A percentile compares a stretch with the other conserved stretches of the same genome.
Evolutionary conservation across 2,329 filamentous ascomycete species (phyloP).

Genomic region (Pyrenochaeta sp.): DNA sequence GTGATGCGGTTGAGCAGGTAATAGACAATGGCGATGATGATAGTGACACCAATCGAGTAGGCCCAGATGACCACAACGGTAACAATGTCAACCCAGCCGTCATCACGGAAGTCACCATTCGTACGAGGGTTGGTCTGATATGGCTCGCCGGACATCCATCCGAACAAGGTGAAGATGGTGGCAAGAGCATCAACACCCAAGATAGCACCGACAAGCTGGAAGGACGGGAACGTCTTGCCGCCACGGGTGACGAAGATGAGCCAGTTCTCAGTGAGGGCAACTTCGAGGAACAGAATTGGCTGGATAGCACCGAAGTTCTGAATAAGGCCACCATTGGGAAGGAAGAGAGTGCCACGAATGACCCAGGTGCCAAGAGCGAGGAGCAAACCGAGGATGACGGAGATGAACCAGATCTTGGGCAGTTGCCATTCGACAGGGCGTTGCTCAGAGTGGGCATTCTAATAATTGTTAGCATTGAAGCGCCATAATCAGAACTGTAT

Average conservation of each 20-base stretch:
- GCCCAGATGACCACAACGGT: conserved; percentile 72
- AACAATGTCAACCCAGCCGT: conserved; percentile 68
- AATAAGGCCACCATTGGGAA: conserved; percentile 75
- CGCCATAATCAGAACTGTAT: neutral
- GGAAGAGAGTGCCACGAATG: conserved; percentile 74
- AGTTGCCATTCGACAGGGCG: conserved; percentile 82
- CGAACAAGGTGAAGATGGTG: conserved; percentile 78
- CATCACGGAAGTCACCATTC: conserved; percentile 51
- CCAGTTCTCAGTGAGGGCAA: conserved; percentile 63
- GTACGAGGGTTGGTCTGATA: conserved; percentile 54
- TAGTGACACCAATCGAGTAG: conserved; percentile 72
- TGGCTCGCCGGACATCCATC: conserved; percentile 70
- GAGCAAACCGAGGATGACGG: conserved; percentile 71
- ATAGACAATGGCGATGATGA: conserved; percentile 73
- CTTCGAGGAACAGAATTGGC: conserved; percentile 68
- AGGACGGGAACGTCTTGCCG: conserved; percentile 76
- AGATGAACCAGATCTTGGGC: conserved; percentile 83
- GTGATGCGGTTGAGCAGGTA: conserved; percentile 67
- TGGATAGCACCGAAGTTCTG: conserved; percentile 78
- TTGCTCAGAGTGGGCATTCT: conserved; percentile 75
- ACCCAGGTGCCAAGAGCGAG: conserved; percentile 78
- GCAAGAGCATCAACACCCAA: conserved; percentile 75
- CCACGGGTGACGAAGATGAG: conserved; percentile 65
- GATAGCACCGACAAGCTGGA: conserved; percentile 74
- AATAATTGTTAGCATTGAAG: conserved; percentile 3